Base-by-base conservation (phyloP, 208 protist genomes). In the Zelonia costaricensis region DNA sequence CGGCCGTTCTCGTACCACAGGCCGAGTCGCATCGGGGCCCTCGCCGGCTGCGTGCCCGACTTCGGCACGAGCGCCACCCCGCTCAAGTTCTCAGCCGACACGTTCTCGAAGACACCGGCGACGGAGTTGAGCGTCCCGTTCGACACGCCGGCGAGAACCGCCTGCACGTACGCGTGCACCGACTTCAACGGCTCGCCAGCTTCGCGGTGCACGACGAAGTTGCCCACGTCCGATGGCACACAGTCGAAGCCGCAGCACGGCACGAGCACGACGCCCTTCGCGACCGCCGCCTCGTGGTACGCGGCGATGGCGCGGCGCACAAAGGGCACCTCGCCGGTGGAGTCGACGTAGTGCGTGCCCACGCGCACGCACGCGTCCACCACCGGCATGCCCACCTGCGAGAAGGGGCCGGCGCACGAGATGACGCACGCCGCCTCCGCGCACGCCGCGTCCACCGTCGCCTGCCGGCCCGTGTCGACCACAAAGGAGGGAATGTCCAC, bases 281-380 rank as follows among this genome's bases (percentile, higher is more conserved):
- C 39, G 43, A 31, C 69, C 15, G 94, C 92, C 44, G 69, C 67
- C n/a, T 84, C 75, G 66, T 95, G 69, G 68, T 85, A 86, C 44
- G 68, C 57, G 22, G 85, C 81, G 22, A 82, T 73, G 20, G 95
- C 86, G 27, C 60, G 38, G 31, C 82, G 77, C 8, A 97, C 83
- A 80, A 85, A 97, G 22, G 47, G 54, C 56, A 80, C 80, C 71
- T 98, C 94, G 27, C 94, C 94, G 10, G 89, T 98, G 43, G 88
- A 92, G 77, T 98, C 94, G 38, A 96, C 68, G 70, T 97, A 98
- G 74, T 97, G 83, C 6, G 82, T 91, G 16, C 65, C 55, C 47
- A 73, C 71, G 25, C 78, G 81, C 36, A 98, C 45, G 47, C 94
- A 98, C 13, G 89, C 82, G 20, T 95, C 80, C 27, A 98, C 86